Conservation (phyloP, 2,329 filamentous ascomycete genomes). For the Alternaria gaisen region DNA sequence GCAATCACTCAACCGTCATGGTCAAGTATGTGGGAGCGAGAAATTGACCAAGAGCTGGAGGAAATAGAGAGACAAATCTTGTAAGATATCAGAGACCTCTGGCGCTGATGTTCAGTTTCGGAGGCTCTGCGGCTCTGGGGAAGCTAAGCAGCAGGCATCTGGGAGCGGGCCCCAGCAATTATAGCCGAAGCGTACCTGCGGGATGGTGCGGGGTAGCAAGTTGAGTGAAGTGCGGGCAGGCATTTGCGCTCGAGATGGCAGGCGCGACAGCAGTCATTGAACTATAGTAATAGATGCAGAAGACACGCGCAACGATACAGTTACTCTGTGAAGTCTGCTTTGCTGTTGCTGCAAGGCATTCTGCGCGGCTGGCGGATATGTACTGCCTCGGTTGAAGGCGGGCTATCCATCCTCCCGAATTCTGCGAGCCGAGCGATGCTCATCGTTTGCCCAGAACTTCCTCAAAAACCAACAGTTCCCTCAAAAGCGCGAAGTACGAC, state of each 20-base stretch:
- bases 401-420: constrained; percentile 38
- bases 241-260: neutral
- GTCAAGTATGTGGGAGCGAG: neutral
- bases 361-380: constrained; percentile 9
- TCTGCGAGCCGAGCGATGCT: constrained; percentile 36
- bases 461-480: constrained; percentile 31
- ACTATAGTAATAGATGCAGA: neutral
- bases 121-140: constrained; percentile 1
- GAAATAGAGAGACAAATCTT: neutral
- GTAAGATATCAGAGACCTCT: neutral
- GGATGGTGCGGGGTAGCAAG: constrained; percentile 22
- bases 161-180: constrained; percentile 2
- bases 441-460: constrained; percentile 30
- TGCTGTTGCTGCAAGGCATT: neutral
- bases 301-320: neutral
- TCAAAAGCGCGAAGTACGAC: constrained; percentile 46
- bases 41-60: neutral
- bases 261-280: neutral
- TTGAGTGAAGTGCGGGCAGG: constrained; percentile 6
- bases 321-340: neutral
- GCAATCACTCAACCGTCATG: too few relatives aligned
- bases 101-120: neutral
- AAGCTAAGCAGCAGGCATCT: neutral
- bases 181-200: constrained; percentile 14
- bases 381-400: constrained; percentile 44